phyloP scores from a whole-genome alignment of 2,329 filamentous ascomycete species.

The Penicillium sp. region DNA sequence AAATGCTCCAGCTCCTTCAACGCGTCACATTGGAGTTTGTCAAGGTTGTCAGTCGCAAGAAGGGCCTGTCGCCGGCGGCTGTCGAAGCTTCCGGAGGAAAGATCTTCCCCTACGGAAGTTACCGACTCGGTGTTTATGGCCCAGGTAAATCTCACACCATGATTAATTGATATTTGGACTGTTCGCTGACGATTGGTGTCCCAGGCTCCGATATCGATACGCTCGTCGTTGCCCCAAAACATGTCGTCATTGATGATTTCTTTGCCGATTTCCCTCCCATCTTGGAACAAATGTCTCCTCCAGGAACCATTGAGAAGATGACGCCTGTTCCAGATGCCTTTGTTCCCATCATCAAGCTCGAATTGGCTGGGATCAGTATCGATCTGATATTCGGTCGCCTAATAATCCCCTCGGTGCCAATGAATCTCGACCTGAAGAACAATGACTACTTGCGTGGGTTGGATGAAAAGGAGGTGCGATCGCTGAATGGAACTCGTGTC shows the following conservation, averaged over 20 bases:
- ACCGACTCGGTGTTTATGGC: constrained; percentile 87
- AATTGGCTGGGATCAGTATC: constrained; percentile 86
- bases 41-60: constrained; percentile 70
- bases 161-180: background rate
- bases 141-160: constrained; percentile 54
- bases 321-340: constrained; percentile 84
- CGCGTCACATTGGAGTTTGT: constrained; percentile 83
- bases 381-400: constrained; percentile 87
- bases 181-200: constrained; percentile 1
- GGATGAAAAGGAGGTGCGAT: constrained; percentile 81
- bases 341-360: constrained; percentile 96
- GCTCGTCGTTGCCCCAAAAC: constrained; percentile 84
- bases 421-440: constrained; percentile 73
- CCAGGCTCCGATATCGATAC: constrained; percentile 97
- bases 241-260: constrained; percentile 85
- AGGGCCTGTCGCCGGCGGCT: constrained; percentile 70
- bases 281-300: constrained; percentile 70
- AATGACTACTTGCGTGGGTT: constrained; percentile 81
- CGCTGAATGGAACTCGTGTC: constrained; percentile 89
- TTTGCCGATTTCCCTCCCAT: constrained; percentile 84
- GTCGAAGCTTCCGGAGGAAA: constrained; percentile 84
- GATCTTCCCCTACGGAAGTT: constrained; percentile 95
- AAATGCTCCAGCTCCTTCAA: constrained; percentile 74
- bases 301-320: constrained; percentile 79
- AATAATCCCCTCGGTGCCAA: constrained; percentile 67